Percentiles rank a stretch among this genome's conserved stretches.
phyloP scores from a whole-genome alignment of 2,329 filamentous ascomycete genomes.

The Sclerotinia subarctica region DNA sequence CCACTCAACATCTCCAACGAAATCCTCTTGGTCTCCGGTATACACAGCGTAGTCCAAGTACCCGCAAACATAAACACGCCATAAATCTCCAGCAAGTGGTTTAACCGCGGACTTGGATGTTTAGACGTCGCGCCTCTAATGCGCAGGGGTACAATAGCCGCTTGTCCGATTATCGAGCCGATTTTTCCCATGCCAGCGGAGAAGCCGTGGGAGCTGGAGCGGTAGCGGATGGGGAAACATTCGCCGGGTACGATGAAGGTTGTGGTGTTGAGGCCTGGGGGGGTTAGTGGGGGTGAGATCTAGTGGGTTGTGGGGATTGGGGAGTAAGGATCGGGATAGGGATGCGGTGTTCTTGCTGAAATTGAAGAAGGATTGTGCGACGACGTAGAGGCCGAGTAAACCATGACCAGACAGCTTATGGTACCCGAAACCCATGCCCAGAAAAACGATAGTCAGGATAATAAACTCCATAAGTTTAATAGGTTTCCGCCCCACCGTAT shows the following conservation, averaged over 20 bases:
- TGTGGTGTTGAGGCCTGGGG: constrained; percentile 36
- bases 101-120: constrained; percentile 50
- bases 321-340: background rate
- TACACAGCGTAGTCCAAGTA: constrained; percentile 63
- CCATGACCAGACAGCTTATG: constrained; percentile 47
- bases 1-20: constrained; percentile 70
- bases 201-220: constrained; percentile 39
- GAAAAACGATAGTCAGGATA: constrained; percentile 60
- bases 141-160: constrained; percentile 54
- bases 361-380: constrained; percentile 67
- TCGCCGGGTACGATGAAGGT: constrained; percentile 42
- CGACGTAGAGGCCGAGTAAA: constrained; percentile 60
- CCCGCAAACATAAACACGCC: constrained; percentile 78
- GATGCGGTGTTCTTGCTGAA: constrained; percentile 42
- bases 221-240: constrained; percentile 40
- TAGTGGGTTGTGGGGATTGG: background rate
- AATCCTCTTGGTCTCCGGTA: constrained; percentile 73
- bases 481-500: constrained; percentile 75
- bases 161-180: constrained; percentile 42
- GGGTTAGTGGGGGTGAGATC: background rate
- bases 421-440: constrained; percentile 60
- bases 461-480: constrained; percentile 66
- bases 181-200: constrained; percentile 40
- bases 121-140: constrained; percentile 41
- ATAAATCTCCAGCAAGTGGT: constrained; percentile 74